Evolutionary conservation across 176 grass and related monocot species (phyloP).

Genomic region (Pontederia paniculata): DNA sequence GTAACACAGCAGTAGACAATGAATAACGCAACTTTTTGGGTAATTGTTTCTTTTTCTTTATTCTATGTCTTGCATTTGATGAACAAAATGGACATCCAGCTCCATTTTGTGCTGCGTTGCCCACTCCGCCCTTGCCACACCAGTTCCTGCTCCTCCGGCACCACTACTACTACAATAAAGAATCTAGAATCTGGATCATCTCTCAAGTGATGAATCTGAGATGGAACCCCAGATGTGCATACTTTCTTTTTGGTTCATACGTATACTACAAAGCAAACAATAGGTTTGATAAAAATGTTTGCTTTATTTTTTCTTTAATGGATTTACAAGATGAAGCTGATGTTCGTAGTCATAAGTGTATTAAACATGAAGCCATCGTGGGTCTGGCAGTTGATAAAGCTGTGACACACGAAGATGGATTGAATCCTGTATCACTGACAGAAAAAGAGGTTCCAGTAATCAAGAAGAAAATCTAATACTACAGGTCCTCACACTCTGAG

Average conservation of each 20-base stretch:
- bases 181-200: conserved; percentile 27
- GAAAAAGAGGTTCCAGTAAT: conserved; percentile 63
- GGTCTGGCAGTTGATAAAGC: conserved; percentile 82
- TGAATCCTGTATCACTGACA: conserved; percentile 57
- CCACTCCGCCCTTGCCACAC: too few relatives aligned
- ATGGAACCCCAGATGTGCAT: conserved; percentile 84
- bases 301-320: neutral
- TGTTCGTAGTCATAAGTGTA: conserved; percentile 37
- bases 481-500: conserved; percentile 37
- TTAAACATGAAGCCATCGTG: conserved; percentile 56
- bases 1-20: too few relatives aligned
- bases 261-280: too few relatives aligned
- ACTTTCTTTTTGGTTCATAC: conserved; percentile 10
- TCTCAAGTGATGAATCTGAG: conserved; percentile 92
- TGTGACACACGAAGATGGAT: conserved; percentile 71
- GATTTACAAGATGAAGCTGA: conserved; percentile 40
- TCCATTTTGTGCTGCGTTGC: conserved; percentile 38
- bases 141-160: conserved; percentile 21
- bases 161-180: conserved; percentile 23
- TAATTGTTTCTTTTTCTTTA: too few relatives aligned
- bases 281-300: too few relatives aligned
- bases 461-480: conserved; percentile 85
- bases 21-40: too few relatives aligned
- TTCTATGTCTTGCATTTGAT: conserved; percentile 86
- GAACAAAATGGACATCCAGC: conserved; percentile 98